Evolutionary conservation across 441 rosid genomes (phyloP).

Genomic region (Viola pubescens): DNA sequence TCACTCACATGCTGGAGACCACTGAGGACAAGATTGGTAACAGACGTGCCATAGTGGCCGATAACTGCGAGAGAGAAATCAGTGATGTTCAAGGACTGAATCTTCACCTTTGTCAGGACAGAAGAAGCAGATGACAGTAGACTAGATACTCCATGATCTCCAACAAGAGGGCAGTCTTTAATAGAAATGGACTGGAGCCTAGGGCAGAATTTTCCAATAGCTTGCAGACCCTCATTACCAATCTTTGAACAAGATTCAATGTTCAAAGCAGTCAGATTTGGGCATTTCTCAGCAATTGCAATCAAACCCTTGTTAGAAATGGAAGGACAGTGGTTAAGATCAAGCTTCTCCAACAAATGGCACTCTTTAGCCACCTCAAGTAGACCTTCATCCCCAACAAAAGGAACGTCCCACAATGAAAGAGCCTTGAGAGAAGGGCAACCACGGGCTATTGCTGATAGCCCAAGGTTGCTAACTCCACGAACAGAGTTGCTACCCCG

Average conservation of each 20-base stretch:
- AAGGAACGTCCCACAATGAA: slow-evolving; percentile 70
- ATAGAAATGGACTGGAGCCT: slow-evolving; percentile 59
- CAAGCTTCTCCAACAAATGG: slow-evolving; percentile 69
- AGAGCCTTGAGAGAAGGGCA: slow-evolving; percentile 77
- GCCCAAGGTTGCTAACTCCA: slow-evolving; percentile 64
- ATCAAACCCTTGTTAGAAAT: slow-evolving; percentile 62
- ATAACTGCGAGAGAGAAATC: slow-evolving; percentile 85
- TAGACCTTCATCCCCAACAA: slow-evolving; percentile 61
- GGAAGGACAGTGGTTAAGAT: slow-evolving; percentile 67
- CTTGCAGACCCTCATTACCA: slow-evolving; percentile 76
- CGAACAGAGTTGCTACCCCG: slow-evolving; percentile 51
- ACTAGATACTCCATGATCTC: slow-evolving; percentile 81
- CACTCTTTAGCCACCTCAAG: slow-evolving; percentile 63
- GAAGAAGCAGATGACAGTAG: slow-evolving; percentile 59
- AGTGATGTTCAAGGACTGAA: slow-evolving; percentile 74
- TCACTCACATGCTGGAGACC: slow-evolving; percentile 72
- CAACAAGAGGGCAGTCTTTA: slow-evolving; percentile 85
- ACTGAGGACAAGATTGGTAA: slow-evolving; percentile 53
- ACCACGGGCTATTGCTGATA: slow-evolving; percentile 61
- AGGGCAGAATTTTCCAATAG: slow-evolving; percentile 60
- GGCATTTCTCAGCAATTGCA: slow-evolving; percentile 62
- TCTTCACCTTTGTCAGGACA: slow-evolving; percentile 56
- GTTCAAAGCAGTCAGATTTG: slow-evolving; percentile 49
- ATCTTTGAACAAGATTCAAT: slow-evolving; percentile 65
- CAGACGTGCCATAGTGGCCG: slow-evolving; percentile 70